These are phyloP conservation scores for Solanum paucissectum DNA, from an alignment of 257 asterid species.

Conservation along the genomic window DNA sequence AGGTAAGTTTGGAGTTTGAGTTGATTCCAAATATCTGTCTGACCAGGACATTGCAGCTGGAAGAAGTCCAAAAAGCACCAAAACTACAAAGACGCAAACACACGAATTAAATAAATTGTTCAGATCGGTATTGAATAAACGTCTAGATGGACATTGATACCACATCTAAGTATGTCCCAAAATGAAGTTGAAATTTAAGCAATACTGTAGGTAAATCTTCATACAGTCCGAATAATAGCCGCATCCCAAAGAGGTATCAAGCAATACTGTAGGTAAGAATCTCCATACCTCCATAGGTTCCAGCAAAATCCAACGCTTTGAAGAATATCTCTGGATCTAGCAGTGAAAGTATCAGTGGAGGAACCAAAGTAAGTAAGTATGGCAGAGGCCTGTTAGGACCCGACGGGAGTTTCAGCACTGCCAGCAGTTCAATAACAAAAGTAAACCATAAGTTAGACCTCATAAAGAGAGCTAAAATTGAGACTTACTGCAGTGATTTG, in stretches of 20 bases:
- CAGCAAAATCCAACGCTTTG: conserved; percentile 92
- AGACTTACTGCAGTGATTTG: neutral
- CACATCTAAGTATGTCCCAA: neutral
- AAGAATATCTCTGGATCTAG: conserved; percentile 90
- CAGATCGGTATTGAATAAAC: neutral
- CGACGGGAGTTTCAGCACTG: conserved; percentile 77
- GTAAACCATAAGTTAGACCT: neutral
- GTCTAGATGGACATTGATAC: neutral
- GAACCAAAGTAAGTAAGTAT: conserved; percentile 52
- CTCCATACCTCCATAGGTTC: conserved; percentile 81
- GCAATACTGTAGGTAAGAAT: neutral
- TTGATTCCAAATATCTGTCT: conserved; percentile 41
- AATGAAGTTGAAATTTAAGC: neutral
- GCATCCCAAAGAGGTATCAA: neutral
- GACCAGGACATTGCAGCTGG: conserved; percentile 96
- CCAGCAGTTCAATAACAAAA: conserved; percentile 9
- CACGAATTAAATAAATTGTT: neutral
- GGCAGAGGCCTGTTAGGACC: conserved; percentile 55
- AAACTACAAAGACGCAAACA: conserved; percentile 25
- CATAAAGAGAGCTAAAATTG: neutral
- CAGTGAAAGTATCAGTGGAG: conserved; percentile 62
- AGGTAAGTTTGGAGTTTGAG: conserved; percentile 24
- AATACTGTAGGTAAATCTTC: neutral
- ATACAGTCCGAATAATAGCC: too few relatives aligned
- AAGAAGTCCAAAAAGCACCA: conserved; percentile 75